Evolutionary conservation across 257 asterid genomes (phyloP).

Genomic region (Verbascum thapsus): DNA sequence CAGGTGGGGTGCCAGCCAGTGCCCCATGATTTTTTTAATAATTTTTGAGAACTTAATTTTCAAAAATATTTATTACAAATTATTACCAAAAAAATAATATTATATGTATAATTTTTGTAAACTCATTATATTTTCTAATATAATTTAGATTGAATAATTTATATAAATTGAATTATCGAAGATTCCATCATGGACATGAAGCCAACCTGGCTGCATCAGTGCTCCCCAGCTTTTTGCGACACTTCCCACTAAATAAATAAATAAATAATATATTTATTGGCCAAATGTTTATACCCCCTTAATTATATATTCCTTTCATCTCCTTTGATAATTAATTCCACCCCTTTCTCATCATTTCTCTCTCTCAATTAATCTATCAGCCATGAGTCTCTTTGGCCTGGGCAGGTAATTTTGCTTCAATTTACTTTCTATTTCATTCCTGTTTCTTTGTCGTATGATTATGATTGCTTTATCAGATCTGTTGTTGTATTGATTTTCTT

Average conservation of each 20-base stretch:
- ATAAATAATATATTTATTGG: conserved; percentile 1
- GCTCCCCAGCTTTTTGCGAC: conserved; percentile 57
- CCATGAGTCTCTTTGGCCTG: conserved; percentile 94
- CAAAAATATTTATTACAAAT: too few relatives aligned
- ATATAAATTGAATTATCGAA: too few relatives aligned
- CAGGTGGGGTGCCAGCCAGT: too few relatives aligned
- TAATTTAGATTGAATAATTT: too few relatives aligned
- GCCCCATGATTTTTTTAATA: too few relatives aligned
- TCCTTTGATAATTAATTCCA: conserved; percentile 19
- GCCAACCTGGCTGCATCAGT: too few relatives aligned
- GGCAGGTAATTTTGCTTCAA: conserved; percentile 65
- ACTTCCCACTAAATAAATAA: conserved; percentile 30
- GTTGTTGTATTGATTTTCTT: not conserved
- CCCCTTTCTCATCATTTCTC: conserved; percentile 26
- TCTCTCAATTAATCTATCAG: conserved; percentile 26
- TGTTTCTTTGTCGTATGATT: conserved; percentile 14
- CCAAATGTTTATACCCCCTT: not conserved
- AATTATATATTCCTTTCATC: conserved; percentile 15
- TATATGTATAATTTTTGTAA: too few relatives aligned
- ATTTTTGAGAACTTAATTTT: too few relatives aligned
- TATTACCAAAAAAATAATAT: too few relatives aligned
- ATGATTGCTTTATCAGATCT: conserved; percentile 40
- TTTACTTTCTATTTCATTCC: conserved; percentile 11
- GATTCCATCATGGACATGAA: too few relatives aligned
- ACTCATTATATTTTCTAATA: too few relatives aligned